Evolutionary conservation across 345 rosid genomes (phyloP).

Genomic region (Carallia pectinifolia): DNA sequence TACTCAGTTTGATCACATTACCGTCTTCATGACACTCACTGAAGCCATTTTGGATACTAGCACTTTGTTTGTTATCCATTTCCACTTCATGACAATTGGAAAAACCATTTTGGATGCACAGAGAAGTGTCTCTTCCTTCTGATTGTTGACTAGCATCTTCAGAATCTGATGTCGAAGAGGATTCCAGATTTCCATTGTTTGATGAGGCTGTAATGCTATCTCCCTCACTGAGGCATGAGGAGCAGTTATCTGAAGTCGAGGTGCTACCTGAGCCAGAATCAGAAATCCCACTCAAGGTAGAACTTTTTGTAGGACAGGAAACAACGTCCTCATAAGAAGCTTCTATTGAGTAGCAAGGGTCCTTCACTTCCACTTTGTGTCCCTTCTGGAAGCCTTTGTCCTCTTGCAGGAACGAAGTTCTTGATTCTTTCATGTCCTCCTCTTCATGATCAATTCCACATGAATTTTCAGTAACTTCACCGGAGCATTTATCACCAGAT

Average conservation of each 20-base stretch:
- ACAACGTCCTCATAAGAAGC: conserved; percentile 36
- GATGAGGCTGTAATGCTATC: conserved; percentile 73
- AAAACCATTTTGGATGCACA: conserved; percentile 36
- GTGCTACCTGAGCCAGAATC: conserved; percentile 48
- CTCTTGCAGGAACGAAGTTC: conserved; percentile 18
- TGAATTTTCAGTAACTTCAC: conserved; percentile 44
- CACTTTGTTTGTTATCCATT: conserved; percentile 23
- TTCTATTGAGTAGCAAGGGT: conserved; percentile 31
- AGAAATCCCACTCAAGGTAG: conserved; percentile 26
- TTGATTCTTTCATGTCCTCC: conserved; percentile 23
- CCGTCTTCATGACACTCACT: conserved; percentile 36
- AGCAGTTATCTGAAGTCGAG: conserved; percentile 83
- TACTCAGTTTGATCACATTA: conserved; percentile 30
- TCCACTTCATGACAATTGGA: conserved; percentile 37
- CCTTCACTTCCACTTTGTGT: conserved; percentile 33
- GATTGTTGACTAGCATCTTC: conserved; percentile 71
- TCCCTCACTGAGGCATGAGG: conserved; percentile 83
- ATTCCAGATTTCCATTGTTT: conserved; percentile 59
- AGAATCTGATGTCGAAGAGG: conserved; percentile 83
- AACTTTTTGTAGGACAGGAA: conserved; percentile 29
- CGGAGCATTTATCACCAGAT: conserved; percentile 35
- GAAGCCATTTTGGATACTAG: conserved; percentile 27
- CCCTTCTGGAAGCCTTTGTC: conserved; percentile 40
- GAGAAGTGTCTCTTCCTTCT: conserved; percentile 51
- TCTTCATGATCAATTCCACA: conserved; percentile 35